Evolutionary conservation across 2,329 filamentous ascomycete genomes (phyloP), one percentile per base, ranked within the genome.

Genomic region (Dothideomycetidae sp.): DNA sequence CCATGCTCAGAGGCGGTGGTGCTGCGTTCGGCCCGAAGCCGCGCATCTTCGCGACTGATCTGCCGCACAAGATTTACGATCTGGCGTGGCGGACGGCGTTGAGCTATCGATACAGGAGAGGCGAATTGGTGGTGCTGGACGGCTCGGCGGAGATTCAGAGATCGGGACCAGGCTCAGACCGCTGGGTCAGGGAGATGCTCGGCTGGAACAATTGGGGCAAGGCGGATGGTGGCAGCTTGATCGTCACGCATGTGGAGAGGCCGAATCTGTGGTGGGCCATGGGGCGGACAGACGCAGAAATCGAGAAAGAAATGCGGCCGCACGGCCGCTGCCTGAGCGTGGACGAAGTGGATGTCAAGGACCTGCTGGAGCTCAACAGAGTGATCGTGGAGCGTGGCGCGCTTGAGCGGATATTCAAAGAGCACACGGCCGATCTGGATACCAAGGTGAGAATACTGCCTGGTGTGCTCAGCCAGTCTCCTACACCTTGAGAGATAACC

Each of bases 51-150:
- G 73, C 74, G 42, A 92, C 86, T 14, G 71, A 71, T 11, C 67
- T 98, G 39, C 85, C 80, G 50, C 71, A 71, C 54, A 96, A 96
- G 65, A 74, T 93, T 33, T 98, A 98, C 64, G 86, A 96, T 60
- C 70, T 92, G 50, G 90, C 90, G 7, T 96, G 84, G 83, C 75
- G 90, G 54, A 96, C 81, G 30, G 90, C 90, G 9, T 70, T 98
- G 46, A 90, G 81, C 53, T 93, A 93, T 65, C 76, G 90, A 42
- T 96, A 90, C 62, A 70, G 78, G 47, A 75, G 77, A 47, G 90
- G 86, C 33, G 83, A 96, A 64, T 64, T 98, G 51, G 66, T 94
- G 46, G 74, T 98, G 29, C 77, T 90, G 50, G 78, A 88, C 52
- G 78, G 84, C 52, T 72, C 74, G 29, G 71, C 82, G 62, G 76